Percentiles rank a stretch among this genome's conserved stretches.
phyloP scores from a whole-genome alignment of 1,284 basidiomycete species.

The Ustilago crameri region DNA sequence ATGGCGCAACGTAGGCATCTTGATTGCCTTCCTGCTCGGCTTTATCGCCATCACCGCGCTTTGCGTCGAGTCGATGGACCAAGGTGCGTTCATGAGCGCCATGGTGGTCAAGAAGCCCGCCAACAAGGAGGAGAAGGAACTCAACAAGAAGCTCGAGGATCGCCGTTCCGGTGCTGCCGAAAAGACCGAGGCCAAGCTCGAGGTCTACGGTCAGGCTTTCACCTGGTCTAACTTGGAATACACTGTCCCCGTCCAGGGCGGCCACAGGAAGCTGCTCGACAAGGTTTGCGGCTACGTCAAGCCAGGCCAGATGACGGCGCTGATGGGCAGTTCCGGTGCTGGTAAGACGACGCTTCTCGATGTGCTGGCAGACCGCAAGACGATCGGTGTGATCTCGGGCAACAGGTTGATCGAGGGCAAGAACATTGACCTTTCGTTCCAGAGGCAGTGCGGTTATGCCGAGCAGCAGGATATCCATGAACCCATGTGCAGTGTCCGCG shows the following conservation, averaged over 20 bases:
- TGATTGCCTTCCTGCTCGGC: slow-evolving; percentile 65
- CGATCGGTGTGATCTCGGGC: slow-evolving; percentile 82
- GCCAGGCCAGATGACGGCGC: slow-evolving; percentile 79
- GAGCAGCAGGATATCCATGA: slow-evolving; percentile 88
- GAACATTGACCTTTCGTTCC: slow-evolving; percentile 78
- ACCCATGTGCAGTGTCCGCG: slow-evolving; percentile 82
- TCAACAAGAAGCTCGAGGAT: slow-evolving; percentile 45
- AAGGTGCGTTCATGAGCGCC: slow-evolving; percentile 56
- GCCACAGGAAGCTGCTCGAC: slow-evolving; percentile 76
- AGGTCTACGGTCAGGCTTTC: slow-evolving; percentile 62
- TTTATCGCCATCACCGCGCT: slow-evolving; percentile 56
- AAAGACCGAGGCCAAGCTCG: slow-evolving; percentile 54
- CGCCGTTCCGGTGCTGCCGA: slow-evolving; percentile 37
- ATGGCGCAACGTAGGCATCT: slow-evolving; percentile 71
- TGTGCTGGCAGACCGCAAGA: slow-evolving; percentile 82
- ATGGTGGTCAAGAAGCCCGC: slow-evolving; percentile 63
- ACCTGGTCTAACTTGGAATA: slow-evolving; percentile 71
- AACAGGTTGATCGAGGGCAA: slow-evolving; percentile 82
- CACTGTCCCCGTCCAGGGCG: slow-evolving; percentile 72
- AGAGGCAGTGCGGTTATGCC: slow-evolving; percentile 74
- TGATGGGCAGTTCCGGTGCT: slow-evolving; percentile 80
- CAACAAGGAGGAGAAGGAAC: slow-evolving; percentile 37
- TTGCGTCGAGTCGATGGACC: slow-evolving; percentile 47
- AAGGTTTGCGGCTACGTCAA: slow-evolving; percentile 84
- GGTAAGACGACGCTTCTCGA: slow-evolving; percentile 76